Base-by-base conservation (phyloP, 2,329 filamentous ascomycete genomes). In the Calonectria pseudoturangicola region DNA sequence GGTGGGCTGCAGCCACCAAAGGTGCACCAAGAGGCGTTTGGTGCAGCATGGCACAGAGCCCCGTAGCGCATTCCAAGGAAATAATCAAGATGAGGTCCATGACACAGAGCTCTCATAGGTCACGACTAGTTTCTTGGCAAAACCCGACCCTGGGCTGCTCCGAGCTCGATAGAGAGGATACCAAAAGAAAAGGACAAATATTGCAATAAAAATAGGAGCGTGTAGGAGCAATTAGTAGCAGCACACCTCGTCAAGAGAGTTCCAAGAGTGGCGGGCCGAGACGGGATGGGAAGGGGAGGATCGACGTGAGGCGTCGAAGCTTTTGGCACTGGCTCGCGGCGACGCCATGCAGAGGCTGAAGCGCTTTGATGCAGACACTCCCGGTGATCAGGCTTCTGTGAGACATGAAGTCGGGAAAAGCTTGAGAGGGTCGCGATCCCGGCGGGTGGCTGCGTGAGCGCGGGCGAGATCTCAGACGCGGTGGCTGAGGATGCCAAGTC, bases 361-460 rank as follows among this genome's bases (percentile, higher is more conserved):
- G 27, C 33, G 39, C 39, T 28, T 68, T 63, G 54, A 68, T 62
- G 25, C 33, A 50, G 54, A 62, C 66, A 62, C 66, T 36, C 54
- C 56, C 45, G n/a, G 45, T 68, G 33, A 63, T 39, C 36, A 54
- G 28, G 66, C 33, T 63, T 60, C 13, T 27, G 28, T 50, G 47
- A 63, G 47, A 63, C 45, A 67, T 45, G 51, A 51, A 43, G 36
- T 43, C 27, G 27, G 36, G 50, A 56, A 51, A 56, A 51, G 25
- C 25, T 45, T 66, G 56, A 30, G 66, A 33, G 58, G 48, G 36
- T 28, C 56, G n/a, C 66, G 60, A 63, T 63, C 56, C 66, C 36
- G 56, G 56, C 66, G 66, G 66, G 66, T 63, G 56, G 66, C 66
- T 64, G 66, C 66, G 47, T 64, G 58, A 47, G 58, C 28, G 30